Base-by-base conservation (phyloP, 352 stramenopile species). In the Phytophthora pini region DNA sequence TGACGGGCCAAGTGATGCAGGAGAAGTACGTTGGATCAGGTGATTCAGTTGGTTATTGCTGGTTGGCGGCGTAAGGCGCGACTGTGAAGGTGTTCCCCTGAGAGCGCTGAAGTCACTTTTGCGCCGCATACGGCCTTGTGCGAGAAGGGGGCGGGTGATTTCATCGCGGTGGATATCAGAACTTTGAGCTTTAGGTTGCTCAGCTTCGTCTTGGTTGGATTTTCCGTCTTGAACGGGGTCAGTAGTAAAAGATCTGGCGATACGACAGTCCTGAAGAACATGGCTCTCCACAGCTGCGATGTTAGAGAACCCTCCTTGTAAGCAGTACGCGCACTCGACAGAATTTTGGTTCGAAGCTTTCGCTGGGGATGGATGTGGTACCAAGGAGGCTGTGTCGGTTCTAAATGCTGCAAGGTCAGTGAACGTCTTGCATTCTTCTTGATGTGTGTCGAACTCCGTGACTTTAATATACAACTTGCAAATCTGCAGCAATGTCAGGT, bases 391-490 rank as follows among this genome's bases (percentile, higher is more conserved):
- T 32, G 12, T 27, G 20, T 48, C 24, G n/a, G 31, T 1, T 50
- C 17, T 11, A 9, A 31, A n/a, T n/a, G 5, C 2, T 43, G 43
- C n/a, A 32, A 24, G 2, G 31, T 44, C 15, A 8, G 17, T 29
- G 15, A 43, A 22, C 38, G 9, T 7, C 5, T 17, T 26, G 12
- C 68, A 72, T 12, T 57, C 11, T 17, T 49, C 39, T n/a, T 24
- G 5, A 22, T 77, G 69, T 1, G 27, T 20, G 7, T 56, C 54
- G 31, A 85, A 66, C 2, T 82, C 71, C 2, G 63, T 55, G 2
- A 89, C 69, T 24, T 78, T 80, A 50, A 88, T 52, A 47, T 82
- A 90, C 55, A 66, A 68, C 11, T 77, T 67, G 49, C 81, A 90
- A 24, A 61, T 7, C 80, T 89, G 38, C 7, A 61, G 39, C 26